phyloP scores from a whole-genome alignment of 768 basidiomycete genomes.

The Lentinula aciculospora region DNA sequence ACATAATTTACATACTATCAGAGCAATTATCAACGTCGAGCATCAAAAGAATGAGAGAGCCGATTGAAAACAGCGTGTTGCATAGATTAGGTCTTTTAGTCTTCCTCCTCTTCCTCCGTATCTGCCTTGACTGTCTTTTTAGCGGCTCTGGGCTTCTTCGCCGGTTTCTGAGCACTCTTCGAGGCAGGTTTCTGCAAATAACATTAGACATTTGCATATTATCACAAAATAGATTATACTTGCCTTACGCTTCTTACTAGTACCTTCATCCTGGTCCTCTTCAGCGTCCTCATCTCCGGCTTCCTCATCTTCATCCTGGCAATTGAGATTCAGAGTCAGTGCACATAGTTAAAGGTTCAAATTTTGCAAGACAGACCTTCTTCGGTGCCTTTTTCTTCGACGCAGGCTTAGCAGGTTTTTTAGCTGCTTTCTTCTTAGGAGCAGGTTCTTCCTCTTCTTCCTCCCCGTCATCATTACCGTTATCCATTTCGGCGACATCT shows the following conservation, averaged over 20 bases:
- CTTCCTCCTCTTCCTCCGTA: not conserved
- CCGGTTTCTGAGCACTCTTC: not conserved
- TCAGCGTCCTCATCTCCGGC: slow-evolving; percentile 1
- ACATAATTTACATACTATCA: slow-evolving; percentile 3
- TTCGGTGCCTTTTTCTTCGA: slow-evolving; percentile 33
- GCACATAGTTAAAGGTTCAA: not conserved
- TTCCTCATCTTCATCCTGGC: not conserved
- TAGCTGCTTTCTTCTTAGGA: slow-evolving; percentile 37
- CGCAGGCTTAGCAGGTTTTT: slow-evolving; percentile 40
- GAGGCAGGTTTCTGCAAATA: slow-evolving; percentile 7
- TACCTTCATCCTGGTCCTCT: slow-evolving; percentile 13
- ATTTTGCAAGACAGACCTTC: not conserved
- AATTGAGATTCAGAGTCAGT: not conserved
- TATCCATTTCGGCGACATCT: slow-evolving; percentile 28
- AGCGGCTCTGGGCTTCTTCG: slow-evolving; percentile 3
- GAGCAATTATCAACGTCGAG: not conserved
- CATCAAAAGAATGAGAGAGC: not conserved
- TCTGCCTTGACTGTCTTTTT: slow-evolving; percentile 3
- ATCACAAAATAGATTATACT: not conserved
- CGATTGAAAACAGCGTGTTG: no score
- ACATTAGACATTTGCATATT: not conserved
- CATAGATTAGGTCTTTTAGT: not conserved
- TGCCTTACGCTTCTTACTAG: slow-evolving; percentile 5
- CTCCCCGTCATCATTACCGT: slow-evolving; percentile 29
- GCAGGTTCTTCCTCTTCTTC: slow-evolving; percentile 34